These are phyloP conservation scores for Penicillium sp. DNA, from an alignment of 2,329 filamentous ascomycete species.

Conservation along the genomic window DNA sequence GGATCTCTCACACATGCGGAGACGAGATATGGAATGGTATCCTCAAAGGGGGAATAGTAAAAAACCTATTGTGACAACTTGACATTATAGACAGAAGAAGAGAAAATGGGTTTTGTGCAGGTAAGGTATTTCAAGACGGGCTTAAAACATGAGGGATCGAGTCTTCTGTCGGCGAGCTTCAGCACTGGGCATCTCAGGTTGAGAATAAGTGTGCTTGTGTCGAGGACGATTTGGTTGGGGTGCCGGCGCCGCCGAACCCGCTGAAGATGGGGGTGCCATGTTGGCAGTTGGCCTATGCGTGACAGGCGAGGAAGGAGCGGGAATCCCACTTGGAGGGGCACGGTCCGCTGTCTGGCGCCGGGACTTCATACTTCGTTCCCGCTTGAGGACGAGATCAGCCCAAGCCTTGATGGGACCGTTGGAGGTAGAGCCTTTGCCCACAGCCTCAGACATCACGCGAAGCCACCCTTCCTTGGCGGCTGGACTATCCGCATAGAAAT, in stretches of 20 bases:
- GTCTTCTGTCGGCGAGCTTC: conserved; percentile 43
- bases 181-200: conserved; percentile 37
- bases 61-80: conserved; percentile 25
- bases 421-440: conserved; percentile 55
- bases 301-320: conserved; percentile 23
- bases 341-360: conserved; percentile 32
- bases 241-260: conserved; percentile 29
- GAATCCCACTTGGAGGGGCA: conserved; percentile 18
- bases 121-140: conserved; percentile 3
- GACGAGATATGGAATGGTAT: conserved; percentile 10
- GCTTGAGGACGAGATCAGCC: conserved; percentile 60
- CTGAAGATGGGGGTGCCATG: conserved; percentile 21
- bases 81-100: conserved; percentile 27
- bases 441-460: conserved; percentile 73
- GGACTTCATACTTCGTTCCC: conserved; percentile 41
- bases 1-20: conserved; percentile 11
- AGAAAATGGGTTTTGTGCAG: conserved; percentile 15
- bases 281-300: conserved; percentile 24
- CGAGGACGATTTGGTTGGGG: conserved; percentile 33
- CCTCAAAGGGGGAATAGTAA: conserved; percentile 19
- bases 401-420: conserved; percentile 55
- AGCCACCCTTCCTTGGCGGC: conserved; percentile 94
- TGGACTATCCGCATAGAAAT: conserved; percentile 92
- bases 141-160: conserved; percentile 43
- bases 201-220: conserved; percentile 43